A percentile compares a stretch with the other conserved stretches of the same genome.
Conservation (phyloP, 2,329 filamentous ascomycete genomes). For the Gremmenia infestans region DNA sequence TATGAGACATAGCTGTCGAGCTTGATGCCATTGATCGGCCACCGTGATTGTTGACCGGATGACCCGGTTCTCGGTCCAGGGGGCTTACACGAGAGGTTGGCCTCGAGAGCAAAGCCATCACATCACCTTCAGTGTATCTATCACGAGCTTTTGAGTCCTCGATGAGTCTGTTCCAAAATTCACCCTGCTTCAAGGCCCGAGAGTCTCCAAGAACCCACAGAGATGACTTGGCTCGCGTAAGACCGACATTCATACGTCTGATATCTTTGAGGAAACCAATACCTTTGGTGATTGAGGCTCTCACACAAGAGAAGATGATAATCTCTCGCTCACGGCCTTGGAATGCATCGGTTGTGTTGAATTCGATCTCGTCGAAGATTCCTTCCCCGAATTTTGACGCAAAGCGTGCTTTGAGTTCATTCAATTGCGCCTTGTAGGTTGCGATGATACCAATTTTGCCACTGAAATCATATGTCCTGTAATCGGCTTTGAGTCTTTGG, state of each 20-base stretch:
- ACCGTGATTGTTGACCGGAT: neutral
- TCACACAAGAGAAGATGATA: conserved; percentile 98
- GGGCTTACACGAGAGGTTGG: conserved; percentile 32
- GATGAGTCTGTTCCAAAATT: conserved; percentile 87
- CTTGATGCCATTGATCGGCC: neutral
- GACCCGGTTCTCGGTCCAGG: neutral
- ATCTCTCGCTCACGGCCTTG: conserved; percentile 95
- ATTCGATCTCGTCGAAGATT: conserved; percentile 79
- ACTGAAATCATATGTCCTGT: conserved; percentile 60
- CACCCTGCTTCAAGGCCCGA: conserved; percentile 74
- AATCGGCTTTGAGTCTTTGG: conserved; percentile 71
- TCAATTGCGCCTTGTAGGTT: conserved; percentile 91
- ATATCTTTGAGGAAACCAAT: conserved; percentile 99
- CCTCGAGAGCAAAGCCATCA: conserved; percentile 48
- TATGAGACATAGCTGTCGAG: neutral
- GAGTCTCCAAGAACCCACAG: conserved; percentile 96
- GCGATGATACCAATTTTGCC: conserved; percentile 96
- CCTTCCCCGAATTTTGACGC: conserved; percentile 63
- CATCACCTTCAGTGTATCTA: conserved; percentile 68
- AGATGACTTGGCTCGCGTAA: conserved; percentile 93
- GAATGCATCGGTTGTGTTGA: conserved; percentile 98
- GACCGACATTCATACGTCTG: conserved; percentile 96
- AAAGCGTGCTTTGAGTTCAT: conserved; percentile 74
- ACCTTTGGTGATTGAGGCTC: conserved; percentile 84
- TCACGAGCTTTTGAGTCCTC: conserved; percentile 71